Evolutionary conservation across 345 rosid species (phyloP), one percentile per base, ranked within the genome.

Genomic region (Linum trigynum): DNA sequence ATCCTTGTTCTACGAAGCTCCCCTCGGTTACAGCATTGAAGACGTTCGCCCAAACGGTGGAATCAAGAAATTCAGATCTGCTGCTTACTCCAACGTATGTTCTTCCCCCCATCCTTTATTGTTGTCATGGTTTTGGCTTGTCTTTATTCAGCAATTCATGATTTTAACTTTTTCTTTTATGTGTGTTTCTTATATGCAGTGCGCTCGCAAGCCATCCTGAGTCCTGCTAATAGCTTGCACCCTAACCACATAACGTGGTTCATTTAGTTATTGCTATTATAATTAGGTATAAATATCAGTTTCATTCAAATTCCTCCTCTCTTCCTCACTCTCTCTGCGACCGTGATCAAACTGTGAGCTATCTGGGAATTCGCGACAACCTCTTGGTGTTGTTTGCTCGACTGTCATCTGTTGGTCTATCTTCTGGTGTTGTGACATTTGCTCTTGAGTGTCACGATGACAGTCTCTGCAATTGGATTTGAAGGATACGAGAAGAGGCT

Each of bases 401-500:
- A 39, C 68, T 71, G 23, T 66, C 39, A 5, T 58, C 50, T 72
- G 38, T 65, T 43, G 65, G 58, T 38, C 55, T 9, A 55, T 62
- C 14, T 4, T 56, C 62, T 61, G 55, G n/a, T 12, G 32, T 67
- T 43, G 64, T 61, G 38, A 38, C 62, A 10, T 35, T 68, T 55
- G 56, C 62, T 43, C 36, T 57, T 45, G 38, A 68, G 14, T 65
- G 75, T 78, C 72, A 71, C 90, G 43, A 63, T 76, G 79, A 71
- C 85, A 2, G 74, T 75, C 63, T 89, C 96, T 76, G 81, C 91
- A 48, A 88, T 86, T 70, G 97, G 97, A 64, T 91, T 91, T 59
- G 96, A 91, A 71, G 97, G 97, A 16, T 91, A 67, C 61, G 97
- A 91, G 72, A 91, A 91, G 84, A 77, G 97, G 84, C 89, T 91